phyloP scores from a whole-genome alignment of 139 green algal species.

The Chlamydomonas schloesseri region DNA sequence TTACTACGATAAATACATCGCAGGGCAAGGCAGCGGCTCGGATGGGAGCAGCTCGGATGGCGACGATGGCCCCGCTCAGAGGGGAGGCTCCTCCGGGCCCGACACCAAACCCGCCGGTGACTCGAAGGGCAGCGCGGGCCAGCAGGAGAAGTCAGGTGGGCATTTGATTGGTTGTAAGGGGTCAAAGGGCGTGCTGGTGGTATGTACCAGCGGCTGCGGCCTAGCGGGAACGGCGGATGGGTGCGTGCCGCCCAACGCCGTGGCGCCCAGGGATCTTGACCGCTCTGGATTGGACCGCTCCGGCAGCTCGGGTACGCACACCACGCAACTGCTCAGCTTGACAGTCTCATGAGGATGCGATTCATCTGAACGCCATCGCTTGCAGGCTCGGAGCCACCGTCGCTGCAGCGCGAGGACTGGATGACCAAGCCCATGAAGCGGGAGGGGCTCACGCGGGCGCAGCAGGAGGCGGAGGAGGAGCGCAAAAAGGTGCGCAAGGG shows the following conservation, averaged over 20 bases:
- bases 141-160: too few relatives aligned
- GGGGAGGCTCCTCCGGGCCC: not conserved
- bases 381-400: not conserved
- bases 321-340: too few relatives aligned
- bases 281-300: too few relatives aligned
- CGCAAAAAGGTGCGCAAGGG: not conserved
- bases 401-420: constrained; percentile 74
- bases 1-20: too few relatives aligned
- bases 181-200: not conserved
- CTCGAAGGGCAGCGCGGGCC: not conserved
- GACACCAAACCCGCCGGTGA: not conserved
- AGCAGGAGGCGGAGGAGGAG: constrained; percentile 44
- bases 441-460: not conserved
- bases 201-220: not conserved
- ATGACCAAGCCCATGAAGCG: constrained; percentile 79
- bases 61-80: not conserved
- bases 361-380: not conserved
- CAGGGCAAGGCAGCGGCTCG: not conserved
- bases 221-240: too few relatives aligned
- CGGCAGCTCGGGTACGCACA: too few relatives aligned
- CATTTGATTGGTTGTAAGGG: not conserved
- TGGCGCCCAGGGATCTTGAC: too few relatives aligned
- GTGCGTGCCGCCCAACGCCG: too few relatives aligned
- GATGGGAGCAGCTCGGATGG: constrained; percentile 8
- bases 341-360: too few relatives aligned